Evolutionary conservation across 2,329 filamentous ascomycete genomes (phyloP).

Genomic region (Dothistroma pini): DNA sequence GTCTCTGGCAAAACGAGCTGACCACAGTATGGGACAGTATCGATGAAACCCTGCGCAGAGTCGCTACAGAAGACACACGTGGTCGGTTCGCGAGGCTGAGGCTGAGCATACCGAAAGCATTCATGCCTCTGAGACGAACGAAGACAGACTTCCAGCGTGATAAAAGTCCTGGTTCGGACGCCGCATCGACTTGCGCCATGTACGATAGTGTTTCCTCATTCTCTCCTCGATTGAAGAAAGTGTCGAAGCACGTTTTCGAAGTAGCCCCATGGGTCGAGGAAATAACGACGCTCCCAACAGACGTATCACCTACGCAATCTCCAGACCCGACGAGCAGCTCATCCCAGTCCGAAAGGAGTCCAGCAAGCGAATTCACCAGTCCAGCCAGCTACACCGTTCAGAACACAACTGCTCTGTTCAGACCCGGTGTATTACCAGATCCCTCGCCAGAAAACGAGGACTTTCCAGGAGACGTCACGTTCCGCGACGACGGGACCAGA

Average conservation of each 20-base stretch:
- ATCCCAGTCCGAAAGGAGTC: background rate
- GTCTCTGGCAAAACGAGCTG: background rate
- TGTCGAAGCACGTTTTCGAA: background rate
- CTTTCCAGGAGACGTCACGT: background rate
- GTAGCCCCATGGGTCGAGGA: background rate
- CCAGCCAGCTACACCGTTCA: background rate
- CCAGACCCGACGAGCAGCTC: background rate
- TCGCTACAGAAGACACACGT: background rate
- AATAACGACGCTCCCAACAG: background rate
- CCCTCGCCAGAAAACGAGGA: background rate
- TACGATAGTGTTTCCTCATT: background rate
- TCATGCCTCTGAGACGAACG: background rate
- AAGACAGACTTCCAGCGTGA: background rate
- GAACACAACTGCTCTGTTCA: background rate
- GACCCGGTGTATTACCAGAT: conserved; percentile 3
- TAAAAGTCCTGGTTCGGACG: background rate
- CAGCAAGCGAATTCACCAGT: background rate
- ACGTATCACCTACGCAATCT: background rate
- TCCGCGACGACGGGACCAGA: background rate
- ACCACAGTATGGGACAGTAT: background rate
- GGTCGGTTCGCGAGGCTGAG: background rate
- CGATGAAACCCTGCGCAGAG: background rate
- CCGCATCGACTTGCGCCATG: background rate
- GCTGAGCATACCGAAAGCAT: background rate
- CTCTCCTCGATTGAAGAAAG: background rate